Conservation (phyloP, 306 rosid species). For the Glycine latifolia region DNA sequence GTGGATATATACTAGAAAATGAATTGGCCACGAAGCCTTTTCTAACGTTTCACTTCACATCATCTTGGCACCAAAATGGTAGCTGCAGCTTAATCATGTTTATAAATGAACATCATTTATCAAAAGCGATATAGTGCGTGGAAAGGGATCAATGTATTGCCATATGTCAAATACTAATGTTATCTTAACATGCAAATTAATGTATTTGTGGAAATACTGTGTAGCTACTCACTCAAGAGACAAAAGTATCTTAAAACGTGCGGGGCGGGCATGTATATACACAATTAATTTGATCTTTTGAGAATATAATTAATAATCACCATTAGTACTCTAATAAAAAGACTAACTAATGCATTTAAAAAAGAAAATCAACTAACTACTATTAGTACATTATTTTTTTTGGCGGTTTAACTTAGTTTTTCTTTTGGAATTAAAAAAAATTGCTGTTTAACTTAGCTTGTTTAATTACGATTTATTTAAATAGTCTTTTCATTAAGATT, state of each 20-base stretch:
- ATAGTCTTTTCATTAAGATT: no score
- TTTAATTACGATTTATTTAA: no score
- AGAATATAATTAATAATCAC: not conserved
- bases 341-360: no score
- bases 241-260: not conserved
- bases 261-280: not conserved
- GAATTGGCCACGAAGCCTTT: slow-evolving; percentile 16
- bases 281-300: not conserved
- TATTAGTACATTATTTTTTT: no score
- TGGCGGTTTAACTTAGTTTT: no score
- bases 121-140: not conserved
- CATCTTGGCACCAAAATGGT: slow-evolving; percentile 12
- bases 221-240: not conserved
- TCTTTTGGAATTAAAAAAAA: no score
- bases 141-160: not conserved
- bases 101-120: not conserved
- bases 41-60: not conserved
- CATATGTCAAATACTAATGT: not conserved
- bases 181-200: not conserved
- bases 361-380: no score
- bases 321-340: not conserved
- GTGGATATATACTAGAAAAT: slow-evolving; percentile 14
- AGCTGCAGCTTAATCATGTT: not conserved
- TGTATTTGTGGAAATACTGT: no score
- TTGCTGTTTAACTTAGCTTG: no score